Percentiles rank a stretch among this genome's conserved stretches.
Evolutionary conservation across 2,329 filamentous ascomycete species (phyloP).

Genomic region (Microsporum canis): DNA sequence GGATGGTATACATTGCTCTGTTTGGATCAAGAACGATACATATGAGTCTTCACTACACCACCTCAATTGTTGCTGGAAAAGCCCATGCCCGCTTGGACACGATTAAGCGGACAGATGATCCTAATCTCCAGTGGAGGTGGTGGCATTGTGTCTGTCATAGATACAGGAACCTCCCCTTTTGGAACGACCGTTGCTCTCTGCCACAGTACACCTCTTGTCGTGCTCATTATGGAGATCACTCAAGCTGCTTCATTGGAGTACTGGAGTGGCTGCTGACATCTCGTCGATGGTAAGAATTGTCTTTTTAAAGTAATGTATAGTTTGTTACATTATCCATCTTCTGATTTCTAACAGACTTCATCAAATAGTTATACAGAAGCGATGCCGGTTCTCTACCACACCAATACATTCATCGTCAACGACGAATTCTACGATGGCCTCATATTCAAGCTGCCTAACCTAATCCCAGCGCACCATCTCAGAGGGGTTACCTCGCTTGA

Average conservation of each 20-base stretch:
- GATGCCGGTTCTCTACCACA: not conserved
- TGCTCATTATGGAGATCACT: slow-evolving; percentile 1
- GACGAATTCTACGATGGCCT: not conserved
- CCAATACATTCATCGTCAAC: not conserved
- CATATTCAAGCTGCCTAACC: not conserved
- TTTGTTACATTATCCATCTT: not conserved
- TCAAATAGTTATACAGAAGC: not conserved
- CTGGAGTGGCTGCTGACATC: not conserved
- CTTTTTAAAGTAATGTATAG: not conserved
- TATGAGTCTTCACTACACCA: not conserved
- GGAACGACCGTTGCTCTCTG: not conserved
- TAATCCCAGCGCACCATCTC: not conserved
- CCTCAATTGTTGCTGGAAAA: not conserved
- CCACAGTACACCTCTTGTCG: not conserved
- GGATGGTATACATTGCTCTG: not conserved
- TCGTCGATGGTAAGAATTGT: not conserved
- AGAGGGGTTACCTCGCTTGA: not conserved
- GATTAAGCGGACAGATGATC: not conserved
- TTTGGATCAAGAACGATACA: not conserved
- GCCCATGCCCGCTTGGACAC: not conserved
- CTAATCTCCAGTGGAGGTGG: not conserved
- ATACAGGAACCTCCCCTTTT: not conserved
- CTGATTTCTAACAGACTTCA: not conserved
- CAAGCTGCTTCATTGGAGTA: not conserved
- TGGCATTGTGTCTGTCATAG: not conserved